phyloP scores from a whole-genome alignment of 768 basidiomycete species.

The Cystobasidiopsis lactophilus region DNA sequence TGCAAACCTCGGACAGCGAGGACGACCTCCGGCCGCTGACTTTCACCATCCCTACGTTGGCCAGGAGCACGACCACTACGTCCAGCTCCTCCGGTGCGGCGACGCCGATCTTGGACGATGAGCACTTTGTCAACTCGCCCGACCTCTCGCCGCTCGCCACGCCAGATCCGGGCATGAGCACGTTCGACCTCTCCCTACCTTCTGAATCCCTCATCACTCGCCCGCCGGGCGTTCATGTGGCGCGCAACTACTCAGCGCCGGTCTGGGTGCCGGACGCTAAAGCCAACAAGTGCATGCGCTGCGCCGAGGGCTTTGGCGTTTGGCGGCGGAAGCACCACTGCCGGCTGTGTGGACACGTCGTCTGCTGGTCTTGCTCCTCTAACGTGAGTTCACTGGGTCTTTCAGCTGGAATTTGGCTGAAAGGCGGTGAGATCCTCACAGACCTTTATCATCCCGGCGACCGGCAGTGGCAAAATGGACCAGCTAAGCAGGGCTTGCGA shows the following conservation, averaged over 20 bases:
- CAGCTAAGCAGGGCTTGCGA: no score
- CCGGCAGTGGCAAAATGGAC: no score
- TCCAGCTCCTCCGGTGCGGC: background rate
- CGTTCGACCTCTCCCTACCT: background rate
- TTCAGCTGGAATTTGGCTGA: background rate
- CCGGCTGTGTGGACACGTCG: slow-evolving; percentile 75
- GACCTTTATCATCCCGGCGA: no score
- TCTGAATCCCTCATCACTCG: slow-evolving; percentile 3
- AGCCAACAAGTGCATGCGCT: slow-evolving; percentile 67
- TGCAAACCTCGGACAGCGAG: slow-evolving; percentile 17
- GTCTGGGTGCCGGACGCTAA: slow-evolving; percentile 79
- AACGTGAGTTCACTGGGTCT: slow-evolving; percentile 31
- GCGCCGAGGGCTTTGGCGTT: slow-evolving; percentile 61
- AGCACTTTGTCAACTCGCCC: background rate
- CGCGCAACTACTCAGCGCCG: slow-evolving; percentile 64
- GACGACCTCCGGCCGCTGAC: background rate
- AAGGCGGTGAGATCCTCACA: no score
- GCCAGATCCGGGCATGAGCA: background rate
- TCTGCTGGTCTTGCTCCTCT: slow-evolving; percentile 63
- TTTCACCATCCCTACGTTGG: no score
- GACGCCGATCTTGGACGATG: background rate
- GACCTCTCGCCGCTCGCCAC: slow-evolving; percentile 1
- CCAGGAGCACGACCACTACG: background rate
- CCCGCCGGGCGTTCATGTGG: background rate
- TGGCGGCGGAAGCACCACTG: slow-evolving; percentile 96